Evolutionary conservation across 768 basidiomycete species (phyloP), one percentile per base, ranked within the genome.

Genomic region (Dictyophora rubrovolvata): DNA sequence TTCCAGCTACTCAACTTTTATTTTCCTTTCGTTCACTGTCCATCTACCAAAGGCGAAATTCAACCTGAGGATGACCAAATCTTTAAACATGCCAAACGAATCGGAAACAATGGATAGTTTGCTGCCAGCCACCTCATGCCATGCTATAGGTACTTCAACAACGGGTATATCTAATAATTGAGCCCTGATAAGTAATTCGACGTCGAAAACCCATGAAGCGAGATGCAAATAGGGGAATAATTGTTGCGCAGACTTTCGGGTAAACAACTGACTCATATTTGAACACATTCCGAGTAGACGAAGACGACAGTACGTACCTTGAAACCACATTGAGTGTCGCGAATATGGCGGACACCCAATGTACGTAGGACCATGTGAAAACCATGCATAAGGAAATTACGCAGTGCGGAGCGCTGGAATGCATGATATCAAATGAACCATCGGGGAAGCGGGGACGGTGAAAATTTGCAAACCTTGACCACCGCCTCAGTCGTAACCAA

Each of bases 311-410:
- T 51, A 10, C 35, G 53, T 52, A 71, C 72, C 73, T 97, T 97
- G 83, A 97, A 97, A 34, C 94, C 94, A 68, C 94, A 96, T 69
- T 96, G 94, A 17, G 94, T 97, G 73, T 96, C 93, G 22, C 89
- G 83, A 61, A 95, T 88, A 67, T 91, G 86, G 8, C 86, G 86
- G 2, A 93, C 92, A 51, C 94, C 93, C 33, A 95, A 84, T 50
- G 95, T 81, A 36, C 87, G 84, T 9, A 96, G 79, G 68, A 93
- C 84, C 18, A 89, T 85, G 69, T 97, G 94, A 60, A 97, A 81
- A 4, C 87, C 88, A 66, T 95, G 86, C 94, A 96, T 97, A 58
- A 95, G 84, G 60, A 95, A 73, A 67, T 96, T 97, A 34, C 94
- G 87, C 18, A 95, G 71, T 48, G 87, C 63, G 7, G 93, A 95